Conservation (phyloP, 306 rosid genomes). For the Trifolium dubium region DNA sequence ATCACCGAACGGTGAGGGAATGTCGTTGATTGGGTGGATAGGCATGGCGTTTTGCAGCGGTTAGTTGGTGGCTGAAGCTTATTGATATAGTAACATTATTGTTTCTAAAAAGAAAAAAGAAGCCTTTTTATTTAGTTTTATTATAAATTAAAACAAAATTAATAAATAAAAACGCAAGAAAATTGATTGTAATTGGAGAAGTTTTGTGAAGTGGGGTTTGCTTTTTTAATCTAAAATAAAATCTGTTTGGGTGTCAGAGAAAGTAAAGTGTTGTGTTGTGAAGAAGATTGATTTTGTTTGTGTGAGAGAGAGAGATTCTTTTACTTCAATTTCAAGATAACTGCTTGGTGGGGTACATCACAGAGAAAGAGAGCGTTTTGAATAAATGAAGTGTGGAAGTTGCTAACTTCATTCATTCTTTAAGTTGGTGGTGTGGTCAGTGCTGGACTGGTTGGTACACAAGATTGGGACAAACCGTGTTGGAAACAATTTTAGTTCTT, state of each 20-base stretch:
- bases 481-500: too few relatives aligned
- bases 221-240: too few relatives aligned
- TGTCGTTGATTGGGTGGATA: slow-evolving; percentile 54
- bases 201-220: slow-evolving; percentile 38
- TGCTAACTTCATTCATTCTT: too few relatives aligned
- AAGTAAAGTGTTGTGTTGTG: slow-evolving; percentile 33
- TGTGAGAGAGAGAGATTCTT: too few relatives aligned
- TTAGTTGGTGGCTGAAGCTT: slow-evolving; percentile 2
- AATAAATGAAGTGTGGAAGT: too few relatives aligned
- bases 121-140: neutral
- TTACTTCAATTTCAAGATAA: slow-evolving; percentile 70
- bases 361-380: neutral
- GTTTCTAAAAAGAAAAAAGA: neutral
- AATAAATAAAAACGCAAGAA: neutral
- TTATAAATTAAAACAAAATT: too few relatives aligned
- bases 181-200: slow-evolving; percentile 11
- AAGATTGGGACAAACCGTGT: too few relatives aligned
- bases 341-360: slow-evolving; percentile 33
- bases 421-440: too few relatives aligned
- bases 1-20: slow-evolving; percentile 72
- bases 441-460: too few relatives aligned
- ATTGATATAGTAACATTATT: neutral
- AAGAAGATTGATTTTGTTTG: slow-evolving; percentile 9
- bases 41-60: slow-evolving; percentile 59
- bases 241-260: slow-evolving; percentile 33